phyloP scores from a whole-genome alignment of 306 rosid species.

The Herpetospermum pedunculosum region DNA sequence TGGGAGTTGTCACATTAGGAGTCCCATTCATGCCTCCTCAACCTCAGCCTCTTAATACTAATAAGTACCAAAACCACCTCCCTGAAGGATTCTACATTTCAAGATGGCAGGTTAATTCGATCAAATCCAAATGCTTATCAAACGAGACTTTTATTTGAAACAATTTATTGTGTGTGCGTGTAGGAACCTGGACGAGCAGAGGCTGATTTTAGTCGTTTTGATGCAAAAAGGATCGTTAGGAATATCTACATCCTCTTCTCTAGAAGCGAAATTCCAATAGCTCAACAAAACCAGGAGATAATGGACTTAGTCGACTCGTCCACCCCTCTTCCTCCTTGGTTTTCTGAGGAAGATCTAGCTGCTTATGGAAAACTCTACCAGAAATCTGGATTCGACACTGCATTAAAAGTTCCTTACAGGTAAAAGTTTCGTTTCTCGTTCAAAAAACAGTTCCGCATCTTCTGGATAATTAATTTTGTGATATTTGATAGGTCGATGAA shows the following conservation, averaged over 20 bases:
- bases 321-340: slow-evolving; percentile 73
- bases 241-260: slow-evolving; percentile 73
- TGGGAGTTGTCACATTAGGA: slow-evolving; percentile 65
- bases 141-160: no score
- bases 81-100: slow-evolving; percentile 75
- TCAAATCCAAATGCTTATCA: no score
- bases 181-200: slow-evolving; percentile 75
- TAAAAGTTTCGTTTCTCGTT: no score
- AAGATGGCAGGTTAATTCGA: slow-evolving; percentile 77
- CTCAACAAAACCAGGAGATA: slow-evolving; percentile 64
- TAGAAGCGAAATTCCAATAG: slow-evolving; percentile 51
- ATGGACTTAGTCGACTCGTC: slow-evolving; percentile 72
- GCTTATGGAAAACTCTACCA: slow-evolving; percentile 52
- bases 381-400: slow-evolving; percentile 66
- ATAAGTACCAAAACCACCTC: slow-evolving; percentile 8
- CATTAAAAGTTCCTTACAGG: slow-evolving; percentile 78
- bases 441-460: no score
- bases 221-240: slow-evolving; percentile 44
- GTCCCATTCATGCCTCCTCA: slow-evolving; percentile 42
- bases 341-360: slow-evolving; percentile 63
- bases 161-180: no score
- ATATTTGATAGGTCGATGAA: slow-evolving; percentile 49
- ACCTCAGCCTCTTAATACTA: no score
- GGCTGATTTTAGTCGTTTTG: slow-evolving; percentile 70
- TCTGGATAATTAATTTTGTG: no score